Percentiles rank a stretch among this genome's conserved stretches.
These are phyloP conservation scores for Pythium grandisporangium DNA, from an alignment of 352 stramenopile genomes.

Conservation along the genomic window DNA sequence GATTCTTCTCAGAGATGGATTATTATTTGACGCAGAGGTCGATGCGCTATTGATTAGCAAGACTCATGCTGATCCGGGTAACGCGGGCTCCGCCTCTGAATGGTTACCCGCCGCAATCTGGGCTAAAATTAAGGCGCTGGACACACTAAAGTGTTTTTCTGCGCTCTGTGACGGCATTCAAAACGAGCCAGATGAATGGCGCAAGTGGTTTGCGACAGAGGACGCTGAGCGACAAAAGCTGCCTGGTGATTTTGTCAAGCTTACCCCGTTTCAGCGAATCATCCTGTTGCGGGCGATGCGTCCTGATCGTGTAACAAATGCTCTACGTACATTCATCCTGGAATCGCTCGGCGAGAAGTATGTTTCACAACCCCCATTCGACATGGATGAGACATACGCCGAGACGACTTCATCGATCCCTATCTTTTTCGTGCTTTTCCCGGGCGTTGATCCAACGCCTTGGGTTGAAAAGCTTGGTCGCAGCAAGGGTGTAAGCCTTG, in stretches of 20 bases:
- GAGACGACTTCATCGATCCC: constrained; percentile 90
- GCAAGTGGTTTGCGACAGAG: constrained; percentile 94
- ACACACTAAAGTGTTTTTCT: constrained; percentile 88
- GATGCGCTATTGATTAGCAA: constrained; percentile 88
- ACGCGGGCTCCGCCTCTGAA: constrained; percentile 89
- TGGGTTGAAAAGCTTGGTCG: constrained; percentile 91
- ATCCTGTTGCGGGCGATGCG: constrained; percentile 90
- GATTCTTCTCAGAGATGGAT: constrained; percentile 87
- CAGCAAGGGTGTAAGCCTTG: constrained; percentile 82
- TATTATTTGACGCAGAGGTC: constrained; percentile 83
- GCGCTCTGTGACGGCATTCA: constrained; percentile 94
- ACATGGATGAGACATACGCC: constrained; percentile 87
- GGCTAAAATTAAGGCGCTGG: constrained; percentile 91
- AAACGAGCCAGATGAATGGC: constrained; percentile 95
- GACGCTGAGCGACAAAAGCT: constrained; percentile 92
- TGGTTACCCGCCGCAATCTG: constrained; percentile 89
- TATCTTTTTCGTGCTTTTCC: constrained; percentile 95
- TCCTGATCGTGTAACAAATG: constrained; percentile 92
- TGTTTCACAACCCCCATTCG: constrained; percentile 88
- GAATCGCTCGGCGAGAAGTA: constrained; percentile 87
- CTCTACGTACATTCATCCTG: constrained; percentile 87
- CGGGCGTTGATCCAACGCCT: constrained; percentile 91
- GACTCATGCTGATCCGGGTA: constrained; percentile 81
- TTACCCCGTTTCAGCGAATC: constrained; percentile 75
- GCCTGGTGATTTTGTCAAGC: constrained; percentile 88